phyloP scores from a whole-genome alignment of 2,329 filamentous ascomycete species.

The Emmonsia crescens region DNA sequence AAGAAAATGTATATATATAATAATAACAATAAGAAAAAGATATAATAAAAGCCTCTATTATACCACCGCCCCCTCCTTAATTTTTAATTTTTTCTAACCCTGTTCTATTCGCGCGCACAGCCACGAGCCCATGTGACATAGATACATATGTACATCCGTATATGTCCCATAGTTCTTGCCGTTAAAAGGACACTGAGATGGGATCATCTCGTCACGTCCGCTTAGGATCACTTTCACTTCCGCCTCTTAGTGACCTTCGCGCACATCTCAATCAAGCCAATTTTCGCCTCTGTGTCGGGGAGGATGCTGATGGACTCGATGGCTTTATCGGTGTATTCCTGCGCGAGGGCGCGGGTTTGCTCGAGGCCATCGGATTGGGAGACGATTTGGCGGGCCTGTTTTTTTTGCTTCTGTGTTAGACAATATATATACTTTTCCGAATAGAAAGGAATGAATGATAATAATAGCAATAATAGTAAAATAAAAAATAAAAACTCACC shows the following conservation, averaged over 20 bases:
- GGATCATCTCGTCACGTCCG: too few relatives aligned
- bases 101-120: neutral
- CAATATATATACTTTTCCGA: neutral
- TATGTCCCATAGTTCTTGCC: too few relatives aligned
- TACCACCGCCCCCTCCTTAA: neutral
- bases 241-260: slow-evolving; percentile 79
- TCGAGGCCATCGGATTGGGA: slow-evolving; percentile 75
- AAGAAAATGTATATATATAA: too few relatives aligned
- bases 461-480: neutral
- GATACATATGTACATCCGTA: too few relatives aligned
- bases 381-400: slow-evolving; percentile 76
- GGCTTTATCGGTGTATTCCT: slow-evolving; percentile 82
- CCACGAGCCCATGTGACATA: too few relatives aligned
- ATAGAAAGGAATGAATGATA: too few relatives aligned
- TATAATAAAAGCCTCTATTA: too few relatives aligned
- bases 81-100: neutral
- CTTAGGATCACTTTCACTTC: slow-evolving; percentile 56
- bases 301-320: slow-evolving; percentile 73
- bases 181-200: too few relatives aligned
- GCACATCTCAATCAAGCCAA: slow-evolving; percentile 86
- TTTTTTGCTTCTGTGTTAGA: neutral
- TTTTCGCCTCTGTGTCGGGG: slow-evolving; percentile 89
- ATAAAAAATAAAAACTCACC: slow-evolving; percentile 44
- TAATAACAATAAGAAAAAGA: too few relatives aligned
- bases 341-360: slow-evolving; percentile 79